Conservation (phyloP, 768 basidiomycete species). For the Naganishia kalamii region DNA sequence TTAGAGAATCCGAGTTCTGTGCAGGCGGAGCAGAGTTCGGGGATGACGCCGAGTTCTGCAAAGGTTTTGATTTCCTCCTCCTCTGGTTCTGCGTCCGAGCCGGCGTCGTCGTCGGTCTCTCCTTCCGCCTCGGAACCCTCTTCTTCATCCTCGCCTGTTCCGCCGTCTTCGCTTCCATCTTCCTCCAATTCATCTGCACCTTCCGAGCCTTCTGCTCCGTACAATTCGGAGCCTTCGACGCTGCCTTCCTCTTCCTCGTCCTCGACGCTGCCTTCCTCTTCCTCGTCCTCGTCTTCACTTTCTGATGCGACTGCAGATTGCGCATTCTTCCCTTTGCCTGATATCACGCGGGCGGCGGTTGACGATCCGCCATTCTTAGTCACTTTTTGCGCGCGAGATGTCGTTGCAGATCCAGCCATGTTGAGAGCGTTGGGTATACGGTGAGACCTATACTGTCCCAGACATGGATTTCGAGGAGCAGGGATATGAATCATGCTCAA, state of each 20-base stretch:
- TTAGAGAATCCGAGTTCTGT: constrained; percentile 70
- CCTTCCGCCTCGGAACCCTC: not conserved
- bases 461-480: too few species aligned
- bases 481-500: not conserved
- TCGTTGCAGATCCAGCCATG: too few species aligned
- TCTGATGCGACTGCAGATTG: too few species aligned
- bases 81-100: not conserved
- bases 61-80: constrained; percentile 53
- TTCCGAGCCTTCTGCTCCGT: not conserved
- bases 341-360: too few species aligned
- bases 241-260: too few species aligned
- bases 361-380: not conserved
- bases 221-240: not conserved
- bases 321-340: too few species aligned
- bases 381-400: too few species aligned
- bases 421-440: too few species aligned
- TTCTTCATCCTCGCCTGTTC: not conserved
- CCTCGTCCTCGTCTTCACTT: too few species aligned
- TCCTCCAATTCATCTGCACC: not conserved
- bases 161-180: not conserved
- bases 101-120: not conserved
- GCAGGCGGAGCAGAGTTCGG: constrained; percentile 79
- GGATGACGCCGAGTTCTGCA: constrained; percentile 76
- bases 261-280: too few species aligned
- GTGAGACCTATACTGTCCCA: too few species aligned